These are phyloP conservation scores for Viridothelium virens DNA, from an alignment of 495 filamentous ascomycete genomes.

Conservation along the genomic window DNA sequence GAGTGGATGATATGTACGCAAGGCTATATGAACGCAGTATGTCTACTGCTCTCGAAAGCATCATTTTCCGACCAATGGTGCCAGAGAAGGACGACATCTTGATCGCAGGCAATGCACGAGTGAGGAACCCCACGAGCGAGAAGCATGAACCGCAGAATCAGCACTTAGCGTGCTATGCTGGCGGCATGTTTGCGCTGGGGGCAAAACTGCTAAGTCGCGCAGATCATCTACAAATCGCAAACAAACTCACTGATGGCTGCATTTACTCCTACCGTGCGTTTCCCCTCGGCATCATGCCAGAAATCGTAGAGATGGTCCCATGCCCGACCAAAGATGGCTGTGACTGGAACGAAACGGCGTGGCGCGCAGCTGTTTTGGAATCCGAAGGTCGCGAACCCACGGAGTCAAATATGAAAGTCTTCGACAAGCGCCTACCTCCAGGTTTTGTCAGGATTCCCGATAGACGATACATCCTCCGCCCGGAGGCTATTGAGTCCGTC, in stretches of 20 bases:
- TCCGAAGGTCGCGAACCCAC: conserved; percentile 7
- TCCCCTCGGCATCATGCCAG: conserved; percentile 65
- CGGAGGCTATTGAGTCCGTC: conserved; percentile 46
- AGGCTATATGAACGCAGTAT: conserved; percentile 34
- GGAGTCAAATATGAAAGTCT: conserved; percentile 16
- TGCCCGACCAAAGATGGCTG: conserved; percentile 43
- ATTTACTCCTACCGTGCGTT: conserved; percentile 86
- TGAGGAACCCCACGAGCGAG: conserved; percentile 2
- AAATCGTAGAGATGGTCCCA: conserved; percentile 46
- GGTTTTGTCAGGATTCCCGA: conserved; percentile 21
- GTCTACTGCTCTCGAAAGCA: conserved; percentile 30
- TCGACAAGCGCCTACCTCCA: conserved; percentile 26
- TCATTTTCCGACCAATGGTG: conserved; percentile 35
- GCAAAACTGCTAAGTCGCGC: conserved; percentile 52
- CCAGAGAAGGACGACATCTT: conserved; percentile 33
- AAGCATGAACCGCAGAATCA: conserved; percentile 40
- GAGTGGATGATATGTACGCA: conserved; percentile 25
- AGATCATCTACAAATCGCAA: conserved; percentile 48
- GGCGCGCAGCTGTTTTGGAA: conserved; percentile 38
- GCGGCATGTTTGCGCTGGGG: conserved; percentile 51
- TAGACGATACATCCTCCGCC: conserved; percentile 56
- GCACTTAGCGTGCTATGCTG: conserved; percentile 56
- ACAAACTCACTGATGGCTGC: conserved; percentile 75
- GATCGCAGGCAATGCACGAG: conserved; percentile 32
- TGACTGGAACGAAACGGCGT: conserved; percentile 48